phyloP scores from a whole-genome alignment of 1,284 basidiomycete genomes.

The Trichosporon faecale region DNA sequence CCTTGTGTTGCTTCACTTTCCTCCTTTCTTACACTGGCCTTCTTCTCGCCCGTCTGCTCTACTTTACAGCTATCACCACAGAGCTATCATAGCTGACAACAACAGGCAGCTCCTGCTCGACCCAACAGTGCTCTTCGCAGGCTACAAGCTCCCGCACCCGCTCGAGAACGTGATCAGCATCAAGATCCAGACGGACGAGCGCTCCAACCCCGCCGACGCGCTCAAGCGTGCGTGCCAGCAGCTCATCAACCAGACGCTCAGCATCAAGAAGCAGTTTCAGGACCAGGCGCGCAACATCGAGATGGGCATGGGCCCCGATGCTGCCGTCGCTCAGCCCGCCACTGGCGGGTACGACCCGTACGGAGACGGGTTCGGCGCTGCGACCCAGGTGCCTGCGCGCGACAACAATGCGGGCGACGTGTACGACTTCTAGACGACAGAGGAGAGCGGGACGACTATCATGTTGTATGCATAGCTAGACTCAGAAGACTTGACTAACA shows the following conservation, averaged over 20 bases:
- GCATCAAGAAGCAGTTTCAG: constrained; percentile 54
- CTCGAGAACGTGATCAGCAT: constrained; percentile 89
- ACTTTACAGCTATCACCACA: not conserved
- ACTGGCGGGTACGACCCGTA: constrained; percentile 44
- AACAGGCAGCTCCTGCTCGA: constrained; percentile 78
- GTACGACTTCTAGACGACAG: constrained; percentile 41
- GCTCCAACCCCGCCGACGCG: constrained; percentile 73
- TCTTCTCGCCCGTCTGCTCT: not conserved
- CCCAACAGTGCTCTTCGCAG: constrained; percentile 86
- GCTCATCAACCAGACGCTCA: constrained; percentile 70
- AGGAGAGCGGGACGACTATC: not conserved
- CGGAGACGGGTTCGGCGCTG: constrained; percentile 39
- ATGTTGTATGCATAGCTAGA: constrained; percentile 4
- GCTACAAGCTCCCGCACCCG: constrained; percentile 96
- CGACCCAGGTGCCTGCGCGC: constrained; percentile 21
- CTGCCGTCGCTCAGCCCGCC: constrained; percentile 20
- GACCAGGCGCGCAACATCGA: constrained; percentile 55
- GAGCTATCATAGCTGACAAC: constrained; percentile 5
- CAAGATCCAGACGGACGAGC: constrained; percentile 93
- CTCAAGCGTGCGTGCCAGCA: constrained; percentile 80
- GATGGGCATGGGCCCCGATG: constrained; percentile 51
- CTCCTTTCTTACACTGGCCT: not conserved
- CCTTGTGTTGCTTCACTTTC: not conserved
- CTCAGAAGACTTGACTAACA: not conserved
- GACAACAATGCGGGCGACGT: constrained; percentile 33